Evolutionary conservation across 2,329 filamentous ascomycete species (phyloP).

Genomic region (Pseudonectria foliicola): DNA sequence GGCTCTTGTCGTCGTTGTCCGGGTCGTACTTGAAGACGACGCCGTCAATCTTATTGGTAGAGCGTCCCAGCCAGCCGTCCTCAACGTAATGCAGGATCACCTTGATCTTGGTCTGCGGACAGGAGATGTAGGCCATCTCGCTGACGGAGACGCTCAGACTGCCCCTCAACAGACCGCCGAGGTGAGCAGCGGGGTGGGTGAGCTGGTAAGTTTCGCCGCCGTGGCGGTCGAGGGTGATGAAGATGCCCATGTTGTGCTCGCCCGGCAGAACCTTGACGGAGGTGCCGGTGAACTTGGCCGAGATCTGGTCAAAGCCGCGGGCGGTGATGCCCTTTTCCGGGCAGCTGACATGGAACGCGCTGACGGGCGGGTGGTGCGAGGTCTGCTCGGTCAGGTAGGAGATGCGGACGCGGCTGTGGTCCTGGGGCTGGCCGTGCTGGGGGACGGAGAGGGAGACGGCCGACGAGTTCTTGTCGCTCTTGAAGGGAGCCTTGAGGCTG

Average conservation of each 20-base stretch:
- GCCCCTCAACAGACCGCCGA: constrained; percentile 81
- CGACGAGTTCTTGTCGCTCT: constrained; percentile 39
- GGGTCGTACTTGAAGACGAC: constrained; percentile 88
- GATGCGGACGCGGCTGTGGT: constrained; percentile 59
- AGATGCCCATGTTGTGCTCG: constrained; percentile 92
- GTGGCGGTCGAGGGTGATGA: constrained; percentile 74
- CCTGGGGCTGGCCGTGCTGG: constrained; percentile 36
- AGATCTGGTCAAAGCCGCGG: constrained; percentile 89
- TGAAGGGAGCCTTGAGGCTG: constrained; percentile 39
- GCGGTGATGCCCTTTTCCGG: constrained; percentile 84
- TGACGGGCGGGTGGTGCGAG: constrained; percentile 94
- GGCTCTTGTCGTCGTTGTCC: constrained; percentile 70
- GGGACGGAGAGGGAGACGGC: constrained; percentile 45
- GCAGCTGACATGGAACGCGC: constrained; percentile 89
- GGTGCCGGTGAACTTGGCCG: constrained; percentile 95
- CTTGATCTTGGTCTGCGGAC: constrained; percentile 84
- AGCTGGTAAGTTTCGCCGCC: constrained; percentile 90
- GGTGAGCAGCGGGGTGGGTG: constrained; percentile 86
- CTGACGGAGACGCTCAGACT: constrained; percentile 86
- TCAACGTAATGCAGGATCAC: constrained; percentile 89
- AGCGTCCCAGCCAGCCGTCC: constrained; percentile 87
- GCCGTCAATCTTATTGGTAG: constrained; percentile 86
- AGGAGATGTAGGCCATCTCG: constrained; percentile 82
- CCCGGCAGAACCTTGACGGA: constrained; percentile 87
- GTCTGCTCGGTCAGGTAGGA: constrained; percentile 97